Percentiles rank a stretch among this genome's conserved stretches.
These are phyloP conservation scores for Cicer cuneatum DNA, from an alignment of 306 rosid species.

Conservation along the genomic window DNA sequence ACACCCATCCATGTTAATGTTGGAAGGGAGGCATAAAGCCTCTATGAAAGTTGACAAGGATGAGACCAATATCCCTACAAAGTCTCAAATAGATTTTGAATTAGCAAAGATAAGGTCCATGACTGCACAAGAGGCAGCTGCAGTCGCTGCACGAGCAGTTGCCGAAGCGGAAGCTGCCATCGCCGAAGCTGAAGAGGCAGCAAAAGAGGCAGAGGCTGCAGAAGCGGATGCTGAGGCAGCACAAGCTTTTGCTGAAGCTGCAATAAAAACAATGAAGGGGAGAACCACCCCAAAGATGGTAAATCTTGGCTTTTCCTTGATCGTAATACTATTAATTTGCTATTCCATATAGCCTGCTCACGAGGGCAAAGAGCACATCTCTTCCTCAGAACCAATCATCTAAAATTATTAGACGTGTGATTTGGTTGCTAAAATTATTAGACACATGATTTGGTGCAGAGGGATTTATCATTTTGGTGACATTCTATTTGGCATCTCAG, in stretches of 20 bases:
- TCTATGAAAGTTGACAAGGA: constrained; percentile 61
- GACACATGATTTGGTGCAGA: constrained; percentile 29
- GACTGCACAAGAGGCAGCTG: constrained; percentile 81
- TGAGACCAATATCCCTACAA: constrained; percentile 52
- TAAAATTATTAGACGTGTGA: constrained; percentile 34
- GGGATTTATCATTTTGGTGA: constrained; percentile 32
- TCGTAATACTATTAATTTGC: constrained; percentile 18
- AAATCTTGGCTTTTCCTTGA: constrained; percentile 28
- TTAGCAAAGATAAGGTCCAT: constrained; percentile 78
- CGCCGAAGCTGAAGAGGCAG: constrained; percentile 93
- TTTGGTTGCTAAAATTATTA: too few species aligned
- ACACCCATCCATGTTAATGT: constrained; percentile 49
- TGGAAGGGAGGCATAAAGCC: constrained; percentile 67
- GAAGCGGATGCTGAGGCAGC: constrained; percentile 95
- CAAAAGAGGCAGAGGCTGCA: constrained; percentile 86
- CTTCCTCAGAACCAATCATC: constrained; percentile 26
- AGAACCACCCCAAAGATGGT: constrained; percentile 75
- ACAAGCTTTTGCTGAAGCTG: constrained; percentile 81
- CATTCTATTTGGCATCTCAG: constrained; percentile 17
- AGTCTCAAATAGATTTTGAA: constrained; percentile 78
- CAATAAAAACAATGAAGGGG: constrained; percentile 69
- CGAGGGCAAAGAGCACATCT: background rate
- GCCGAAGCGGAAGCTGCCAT: constrained; percentile 89
- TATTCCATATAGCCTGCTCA: constrained; percentile 16
- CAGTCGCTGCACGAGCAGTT: constrained; percentile 87